Evolutionary conservation across 306 rosid genomes (phyloP).

Genomic region (Vachellia pachyceras): DNA sequence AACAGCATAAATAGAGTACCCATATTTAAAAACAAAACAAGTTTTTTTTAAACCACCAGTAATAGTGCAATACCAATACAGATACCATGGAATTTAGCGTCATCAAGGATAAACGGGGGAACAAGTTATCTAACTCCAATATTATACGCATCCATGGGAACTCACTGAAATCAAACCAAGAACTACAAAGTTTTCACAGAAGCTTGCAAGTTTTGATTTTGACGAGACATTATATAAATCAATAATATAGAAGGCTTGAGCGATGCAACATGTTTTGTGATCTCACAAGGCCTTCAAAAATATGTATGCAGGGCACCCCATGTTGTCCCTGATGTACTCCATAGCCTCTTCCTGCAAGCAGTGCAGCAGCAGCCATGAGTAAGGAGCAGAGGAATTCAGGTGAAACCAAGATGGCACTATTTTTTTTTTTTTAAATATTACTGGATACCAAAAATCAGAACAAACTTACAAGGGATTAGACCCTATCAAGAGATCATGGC

Average conservation of each 20-base stretch:
- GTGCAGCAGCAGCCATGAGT: constrained; percentile 31
- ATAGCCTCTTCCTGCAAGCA: constrained; percentile 75
- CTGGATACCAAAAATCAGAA: too few species aligned
- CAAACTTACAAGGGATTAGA: too few species aligned
- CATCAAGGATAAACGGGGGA: background rate
- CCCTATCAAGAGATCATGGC: too few species aligned
- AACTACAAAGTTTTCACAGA: constrained; percentile 19
- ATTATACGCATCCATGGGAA: constrained; percentile 18
- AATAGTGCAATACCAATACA: background rate
- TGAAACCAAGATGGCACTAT: constrained; percentile 14
- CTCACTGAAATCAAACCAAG: background rate
- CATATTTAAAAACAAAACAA: too few species aligned
- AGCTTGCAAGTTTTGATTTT: constrained; percentile 36
- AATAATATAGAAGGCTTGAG: constrained; percentile 32
- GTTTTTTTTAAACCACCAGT: background rate
- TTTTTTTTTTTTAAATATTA: too few species aligned
- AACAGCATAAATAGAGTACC: too few species aligned
- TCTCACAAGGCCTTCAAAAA: constrained; percentile 31
- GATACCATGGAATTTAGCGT: background rate
- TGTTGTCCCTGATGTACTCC: constrained; percentile 55
- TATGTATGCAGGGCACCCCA: too few species aligned
- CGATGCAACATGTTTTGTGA: constrained; percentile 25
- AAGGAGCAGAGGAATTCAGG: constrained; percentile 21
- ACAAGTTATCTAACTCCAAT: background rate
- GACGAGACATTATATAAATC: constrained; percentile 17